Conservation (phyloP, 345 rosid species). For the Murraya koenigii region DNA sequence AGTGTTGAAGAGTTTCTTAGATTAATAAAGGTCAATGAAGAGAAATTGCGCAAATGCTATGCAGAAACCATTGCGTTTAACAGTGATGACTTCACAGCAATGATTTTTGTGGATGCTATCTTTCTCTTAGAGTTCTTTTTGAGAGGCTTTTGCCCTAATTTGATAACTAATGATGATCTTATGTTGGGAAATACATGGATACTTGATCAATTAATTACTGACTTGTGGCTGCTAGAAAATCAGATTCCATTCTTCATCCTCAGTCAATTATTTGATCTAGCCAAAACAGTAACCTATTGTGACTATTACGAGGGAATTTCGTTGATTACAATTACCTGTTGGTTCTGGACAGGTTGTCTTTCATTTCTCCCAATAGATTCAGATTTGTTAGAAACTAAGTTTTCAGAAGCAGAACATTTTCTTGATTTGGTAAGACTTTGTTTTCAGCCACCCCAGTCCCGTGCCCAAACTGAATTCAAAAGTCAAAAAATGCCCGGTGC, state of each 20-base stretch:
- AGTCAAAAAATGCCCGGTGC: background rate
- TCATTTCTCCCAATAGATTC: too few relatives aligned
- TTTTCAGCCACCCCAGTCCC: background rate
- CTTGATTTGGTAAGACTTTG: background rate
- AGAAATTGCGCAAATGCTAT: background rate
- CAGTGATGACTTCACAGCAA: constrained; percentile 13
- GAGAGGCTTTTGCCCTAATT: rapidly evolving
- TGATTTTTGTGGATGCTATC: constrained; percentile 19
- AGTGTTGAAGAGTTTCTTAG: background rate
- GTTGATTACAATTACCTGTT: background rate
- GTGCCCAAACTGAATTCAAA: background rate
- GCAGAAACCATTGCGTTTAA: background rate
- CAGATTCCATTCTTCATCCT: constrained; percentile 30
- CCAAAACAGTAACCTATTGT: background rate
- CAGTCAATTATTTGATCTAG: background rate
- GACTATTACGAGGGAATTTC: background rate
- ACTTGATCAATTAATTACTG: background rate
- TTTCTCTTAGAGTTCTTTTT: constrained; percentile 21
- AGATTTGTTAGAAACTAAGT: too few relatives aligned
- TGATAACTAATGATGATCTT: background rate
- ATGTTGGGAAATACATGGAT: constrained; percentile 9
- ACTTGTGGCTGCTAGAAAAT: constrained; percentile 32
- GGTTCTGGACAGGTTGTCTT: background rate
- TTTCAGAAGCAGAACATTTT: background rate
- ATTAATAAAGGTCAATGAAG: background rate